Conservation (phyloP, 208 protist genomes). For the Trypanosoma lewisi region DNA sequence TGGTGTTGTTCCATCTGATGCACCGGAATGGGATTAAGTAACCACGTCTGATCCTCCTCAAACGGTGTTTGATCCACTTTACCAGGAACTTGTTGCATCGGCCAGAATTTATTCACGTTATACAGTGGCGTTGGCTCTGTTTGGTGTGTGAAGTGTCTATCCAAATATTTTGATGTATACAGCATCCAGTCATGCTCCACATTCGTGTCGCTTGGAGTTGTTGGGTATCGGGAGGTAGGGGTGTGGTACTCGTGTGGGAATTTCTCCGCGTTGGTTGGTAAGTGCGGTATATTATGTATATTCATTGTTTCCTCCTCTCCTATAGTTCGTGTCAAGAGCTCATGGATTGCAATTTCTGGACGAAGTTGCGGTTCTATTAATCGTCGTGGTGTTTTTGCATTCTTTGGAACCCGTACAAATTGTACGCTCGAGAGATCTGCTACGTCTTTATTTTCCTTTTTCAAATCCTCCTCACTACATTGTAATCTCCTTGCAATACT, state of each 20-base stretch:
- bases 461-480: constrained; percentile 48
- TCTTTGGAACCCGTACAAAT: constrained; percentile 44
- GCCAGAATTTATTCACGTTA: constrained; percentile 87
- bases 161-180: constrained; percentile 84
- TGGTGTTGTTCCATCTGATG: constrained; percentile 83
- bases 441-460: constrained; percentile 37
- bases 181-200: constrained; percentile 68
- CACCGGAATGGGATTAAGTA: constrained; percentile 82
- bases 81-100: constrained; percentile 84
- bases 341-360: constrained; percentile 57
- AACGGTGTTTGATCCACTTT: constrained; percentile 87
- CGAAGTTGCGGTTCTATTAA: constrained; percentile 72
- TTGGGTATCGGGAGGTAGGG: constrained; percentile 66
- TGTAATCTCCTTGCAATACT: constrained; percentile 54
- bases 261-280: constrained; percentile 63
- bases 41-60: constrained; percentile 90
- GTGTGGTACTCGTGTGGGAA: constrained; percentile 90
- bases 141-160: constrained; percentile 65
- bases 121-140: constrained; percentile 66
- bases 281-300: constrained; percentile 40
- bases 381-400: constrained; percentile 46
- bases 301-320: constrained; percentile 44
- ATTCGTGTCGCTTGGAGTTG: constrained; percentile 44
- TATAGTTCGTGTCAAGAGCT: constrained; percentile 51
- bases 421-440: constrained; percentile 18